Conservation (phyloP, 2,329 filamentous ascomycete genomes). For the Fusarium pseudograminearum region DNA sequence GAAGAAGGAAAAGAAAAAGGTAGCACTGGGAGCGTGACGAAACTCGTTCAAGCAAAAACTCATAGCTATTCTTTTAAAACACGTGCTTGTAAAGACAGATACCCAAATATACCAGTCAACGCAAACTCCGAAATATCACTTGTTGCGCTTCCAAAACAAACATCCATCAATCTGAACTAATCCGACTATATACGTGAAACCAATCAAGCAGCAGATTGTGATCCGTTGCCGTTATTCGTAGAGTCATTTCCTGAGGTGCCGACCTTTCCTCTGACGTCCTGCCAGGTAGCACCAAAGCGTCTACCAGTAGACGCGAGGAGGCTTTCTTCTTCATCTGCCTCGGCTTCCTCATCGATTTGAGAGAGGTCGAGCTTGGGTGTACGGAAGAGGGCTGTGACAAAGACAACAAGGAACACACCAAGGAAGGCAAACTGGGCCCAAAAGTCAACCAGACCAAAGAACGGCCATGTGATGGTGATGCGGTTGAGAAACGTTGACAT, state of each 20-base stretch:
- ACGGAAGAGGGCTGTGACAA: constrained; percentile 82
- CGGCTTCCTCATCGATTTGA: constrained; percentile 87
- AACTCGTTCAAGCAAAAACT: constrained; percentile 16
- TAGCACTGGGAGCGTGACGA: constrained; percentile 54
- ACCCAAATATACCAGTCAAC: constrained; percentile 22
- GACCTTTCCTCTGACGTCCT: constrained; percentile 78
- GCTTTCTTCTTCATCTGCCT: constrained; percentile 93
- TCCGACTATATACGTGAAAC: background rate
- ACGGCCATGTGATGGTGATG: constrained; percentile 92
- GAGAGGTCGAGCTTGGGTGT: constrained; percentile 81
- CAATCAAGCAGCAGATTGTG: constrained; percentile 35
- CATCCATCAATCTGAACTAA: constrained; percentile 14
- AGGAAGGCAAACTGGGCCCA: constrained; percentile 97
- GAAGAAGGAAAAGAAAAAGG: constrained; percentile 51
- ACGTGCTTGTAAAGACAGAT: constrained; percentile 30
- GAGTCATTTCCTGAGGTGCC: constrained; percentile 35
- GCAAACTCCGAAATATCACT: constrained; percentile 26
- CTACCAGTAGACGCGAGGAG: constrained; percentile 85
- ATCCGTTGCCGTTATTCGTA: constrained; percentile 35
- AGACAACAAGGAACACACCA: constrained; percentile 83
- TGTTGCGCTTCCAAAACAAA: constrained; percentile 13
- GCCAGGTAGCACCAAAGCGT: constrained; percentile 87
- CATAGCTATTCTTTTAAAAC: constrained; percentile 15
- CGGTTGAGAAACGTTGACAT: constrained; percentile 94
- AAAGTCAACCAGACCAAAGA: constrained; percentile 92